phyloP scores from a whole-genome alignment of 23 red algal genomes.

The Gracilaria domingensis region DNA sequence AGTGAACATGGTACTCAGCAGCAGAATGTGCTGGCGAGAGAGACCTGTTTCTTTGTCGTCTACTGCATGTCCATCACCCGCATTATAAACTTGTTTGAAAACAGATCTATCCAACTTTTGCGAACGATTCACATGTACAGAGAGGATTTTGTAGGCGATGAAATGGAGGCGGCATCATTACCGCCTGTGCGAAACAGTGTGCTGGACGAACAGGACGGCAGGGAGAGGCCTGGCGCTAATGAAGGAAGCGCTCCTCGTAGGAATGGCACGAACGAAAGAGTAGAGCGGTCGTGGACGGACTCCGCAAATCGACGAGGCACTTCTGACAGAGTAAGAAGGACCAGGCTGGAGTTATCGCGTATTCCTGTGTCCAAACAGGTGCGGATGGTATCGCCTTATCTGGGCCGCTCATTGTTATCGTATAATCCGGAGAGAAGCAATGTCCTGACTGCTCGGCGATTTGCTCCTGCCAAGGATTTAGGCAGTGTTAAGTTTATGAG shows the following conservation, averaged over 20 bases:
- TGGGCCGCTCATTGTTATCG: constrained; percentile 82
- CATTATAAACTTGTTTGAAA: constrained; percentile 65
- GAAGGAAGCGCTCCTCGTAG: neutral
- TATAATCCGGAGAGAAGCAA: constrained; percentile 59
- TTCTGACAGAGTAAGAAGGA: constrained; percentile 14
- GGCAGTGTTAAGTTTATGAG: constrained; percentile 76
- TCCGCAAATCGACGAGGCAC: neutral
- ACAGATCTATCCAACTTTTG: constrained; percentile 57
- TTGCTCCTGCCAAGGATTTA: constrained; percentile 32
- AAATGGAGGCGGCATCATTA: constrained; percentile 27
- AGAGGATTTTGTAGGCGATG: constrained; percentile 50
- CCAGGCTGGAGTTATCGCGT: constrained; percentile 33
- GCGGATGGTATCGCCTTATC: constrained; percentile 65
- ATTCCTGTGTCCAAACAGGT: constrained; percentile 67
- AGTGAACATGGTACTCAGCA: neutral
- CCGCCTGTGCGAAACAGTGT: constrained; percentile 18
- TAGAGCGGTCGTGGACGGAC: neutral
- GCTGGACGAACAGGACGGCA: neutral
- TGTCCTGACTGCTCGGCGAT: constrained; percentile 68
- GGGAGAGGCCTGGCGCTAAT: neutral
- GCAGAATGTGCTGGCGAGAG: neutral
- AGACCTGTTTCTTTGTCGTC: constrained; percentile 70
- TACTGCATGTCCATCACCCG: constrained; percentile 65
- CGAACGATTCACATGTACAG: constrained; percentile 27
- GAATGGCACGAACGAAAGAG: neutral